Conservation (phyloP, 495 filamentous ascomycete species). For the Aspergillus saccharolyticus region DNA sequence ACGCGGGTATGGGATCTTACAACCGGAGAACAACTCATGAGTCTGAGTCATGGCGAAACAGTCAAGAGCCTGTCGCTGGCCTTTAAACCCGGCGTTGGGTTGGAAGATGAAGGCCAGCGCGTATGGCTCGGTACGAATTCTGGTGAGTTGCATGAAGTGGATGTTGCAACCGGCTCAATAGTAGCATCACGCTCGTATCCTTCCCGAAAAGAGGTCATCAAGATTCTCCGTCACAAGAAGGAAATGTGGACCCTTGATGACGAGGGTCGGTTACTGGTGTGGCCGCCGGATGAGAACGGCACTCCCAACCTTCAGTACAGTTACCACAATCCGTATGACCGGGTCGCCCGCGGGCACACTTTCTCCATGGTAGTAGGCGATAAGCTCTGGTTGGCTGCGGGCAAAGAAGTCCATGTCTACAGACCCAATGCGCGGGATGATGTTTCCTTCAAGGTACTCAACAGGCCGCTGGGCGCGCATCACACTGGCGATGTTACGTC, state of each 20-base stretch:
- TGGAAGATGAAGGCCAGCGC: conserved; percentile 73
- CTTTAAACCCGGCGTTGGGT: conserved; percentile 72
- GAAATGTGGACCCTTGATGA: conserved; percentile 96
- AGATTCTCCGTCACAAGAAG: conserved; percentile 78
- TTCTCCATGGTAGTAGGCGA: conserved; percentile 80
- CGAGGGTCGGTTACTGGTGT: conserved; percentile 79
- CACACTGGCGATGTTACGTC: conserved; percentile 83
- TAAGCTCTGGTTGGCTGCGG: conserved; percentile 81
- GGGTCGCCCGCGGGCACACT: conserved; percentile 74
- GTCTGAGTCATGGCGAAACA: conserved; percentile 70
- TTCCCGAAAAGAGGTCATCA: conserved; percentile 74
- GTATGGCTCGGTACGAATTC: conserved; percentile 89
- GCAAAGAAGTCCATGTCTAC: conserved; percentile 84
- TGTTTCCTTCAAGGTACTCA: conserved; percentile 64
- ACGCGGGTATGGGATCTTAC: conserved; percentile 83
- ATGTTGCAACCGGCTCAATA: conserved; percentile 65
- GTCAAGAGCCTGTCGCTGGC: conserved; percentile 71
- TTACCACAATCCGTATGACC: conserved; percentile 57
- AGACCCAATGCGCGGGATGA: conserved; percentile 63
- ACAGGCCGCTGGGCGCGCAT: conserved; percentile 60
- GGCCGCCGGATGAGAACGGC: conserved; percentile 74
- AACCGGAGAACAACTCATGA: conserved; percentile 77
- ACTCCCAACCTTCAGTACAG: conserved; percentile 64
- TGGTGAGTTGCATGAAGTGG: conserved; percentile 84
- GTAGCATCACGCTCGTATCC: conserved; percentile 66